Conservation (phyloP, 225 moss, liverwort and hornwort species). For the Pseudisothecium myosuroides region DNA sequence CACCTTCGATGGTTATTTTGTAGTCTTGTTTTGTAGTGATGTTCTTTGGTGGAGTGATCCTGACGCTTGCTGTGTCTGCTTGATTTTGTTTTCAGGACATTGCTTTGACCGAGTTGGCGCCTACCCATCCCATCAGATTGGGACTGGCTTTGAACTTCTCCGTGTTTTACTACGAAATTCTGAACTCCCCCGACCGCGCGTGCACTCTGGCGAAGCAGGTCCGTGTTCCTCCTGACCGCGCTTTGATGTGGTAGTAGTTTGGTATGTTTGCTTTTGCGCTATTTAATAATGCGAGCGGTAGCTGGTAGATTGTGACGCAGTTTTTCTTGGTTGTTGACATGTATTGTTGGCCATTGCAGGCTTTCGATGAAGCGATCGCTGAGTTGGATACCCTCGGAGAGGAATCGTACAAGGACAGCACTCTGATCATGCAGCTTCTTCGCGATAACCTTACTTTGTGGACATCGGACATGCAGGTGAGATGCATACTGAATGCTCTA, state of each 20-base stretch:
- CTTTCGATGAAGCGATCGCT: constrained; percentile 49
- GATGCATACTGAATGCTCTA: neutral
- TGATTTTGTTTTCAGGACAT: neutral
- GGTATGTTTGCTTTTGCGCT: neutral
- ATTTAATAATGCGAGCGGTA: neutral
- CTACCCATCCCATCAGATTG: constrained; percentile 37
- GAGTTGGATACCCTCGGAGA: constrained; percentile 50
- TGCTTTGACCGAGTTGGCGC: constrained; percentile 31
- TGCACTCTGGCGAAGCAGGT: constrained; percentile 45
- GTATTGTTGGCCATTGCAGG: neutral
- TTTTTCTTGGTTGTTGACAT: neutral
- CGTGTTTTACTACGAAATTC: constrained; percentile 35
- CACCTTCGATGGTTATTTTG: neutral
- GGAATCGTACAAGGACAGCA: constrained; percentile 55
- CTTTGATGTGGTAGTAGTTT: neutral
- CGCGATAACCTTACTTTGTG: constrained; percentile 55
- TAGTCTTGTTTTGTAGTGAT: neutral
- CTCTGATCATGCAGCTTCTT: constrained; percentile 50
- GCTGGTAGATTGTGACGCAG: no score
- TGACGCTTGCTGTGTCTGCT: neutral
- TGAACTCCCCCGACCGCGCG: constrained; percentile 37
- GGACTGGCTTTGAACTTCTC: constrained; percentile 42
- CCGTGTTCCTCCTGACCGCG: neutral
- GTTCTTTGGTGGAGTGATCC: neutral
- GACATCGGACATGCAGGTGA: constrained; percentile 53